Base-by-base conservation (phyloP, 2,329 filamentous ascomycete species). In the Lachnellula occidentalis region DNA sequence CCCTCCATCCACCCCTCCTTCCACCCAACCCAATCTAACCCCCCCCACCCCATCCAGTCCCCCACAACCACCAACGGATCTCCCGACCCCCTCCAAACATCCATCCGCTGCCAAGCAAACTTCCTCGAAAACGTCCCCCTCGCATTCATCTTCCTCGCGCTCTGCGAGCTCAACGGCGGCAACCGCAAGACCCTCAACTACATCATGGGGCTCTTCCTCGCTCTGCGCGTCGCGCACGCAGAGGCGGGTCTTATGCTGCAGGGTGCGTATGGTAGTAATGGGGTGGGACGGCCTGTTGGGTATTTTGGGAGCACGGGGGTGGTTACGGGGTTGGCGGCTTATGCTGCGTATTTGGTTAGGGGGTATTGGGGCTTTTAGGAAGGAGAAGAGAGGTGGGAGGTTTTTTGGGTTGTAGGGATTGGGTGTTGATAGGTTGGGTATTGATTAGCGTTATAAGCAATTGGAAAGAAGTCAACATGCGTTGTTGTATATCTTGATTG, bases 81-180 rank as follows among this genome's bases (percentile, higher is more conserved):
- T 8, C 37, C 45, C 17, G 50, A 58, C 8, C 48, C 37, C 36
- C 50, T 58, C 45, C 21, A 45, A 24, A 39, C 36, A 17, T 46
- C 53, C 5, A 31, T 47, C 34, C 58, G 56, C 37, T 53, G 43
- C 45, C 54, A 62, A 41, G 22, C 45, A 27, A 62, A 61, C 43
- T 61, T 59, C 55, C 51, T 59, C 37, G 58, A 61, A 37, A 59
- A 57, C 46, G 58, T 83, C 45, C 74, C 83, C 14, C 50, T 76
- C 36, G 70, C 76, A 19, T 81, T 83, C 63, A 71, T 82, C 57
- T 59, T 74, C 39, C 70, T 76, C 52, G 76, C 78, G 45, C 76
- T 75, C 34, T 72, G 76, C 58, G 77, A 81, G 39, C 42, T 56
- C 8, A 62, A 59, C 34, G 58, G 58, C 17, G 57, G 56, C 5